Conservation (phyloP, 495 filamentous ascomycete genomes). For the Astrothelium macrocarpum region DNA sequence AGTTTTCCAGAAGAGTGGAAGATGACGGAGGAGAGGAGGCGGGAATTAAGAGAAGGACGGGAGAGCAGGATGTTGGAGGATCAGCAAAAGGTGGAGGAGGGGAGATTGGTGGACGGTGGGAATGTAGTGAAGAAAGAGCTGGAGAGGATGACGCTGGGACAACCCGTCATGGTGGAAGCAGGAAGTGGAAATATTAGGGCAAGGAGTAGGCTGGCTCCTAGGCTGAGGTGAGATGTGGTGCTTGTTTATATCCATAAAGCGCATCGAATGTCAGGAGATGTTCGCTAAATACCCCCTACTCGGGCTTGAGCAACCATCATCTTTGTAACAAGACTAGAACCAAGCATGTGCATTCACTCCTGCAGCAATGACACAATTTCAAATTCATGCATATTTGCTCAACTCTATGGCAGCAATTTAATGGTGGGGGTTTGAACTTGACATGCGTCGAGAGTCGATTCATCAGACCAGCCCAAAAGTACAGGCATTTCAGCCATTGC, state of each 20-base stretch:
- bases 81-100: slow-evolving; percentile 36
- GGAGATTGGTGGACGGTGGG: slow-evolving; percentile 48
- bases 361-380: background rate
- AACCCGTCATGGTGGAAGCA: slow-evolving; percentile 28
- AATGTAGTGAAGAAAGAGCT: slow-evolving; percentile 27
- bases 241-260: background rate
- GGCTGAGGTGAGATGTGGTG: background rate
- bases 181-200: background rate
- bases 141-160: slow-evolving; percentile 14
- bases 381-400: background rate
- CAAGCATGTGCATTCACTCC: background rate
- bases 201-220: background rate
- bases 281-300: background rate
- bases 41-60: slow-evolving; percentile 52
- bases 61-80: slow-evolving; percentile 41
- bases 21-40: slow-evolving; percentile 58
- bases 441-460: too few species aligned
- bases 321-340: background rate
- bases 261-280: background rate
- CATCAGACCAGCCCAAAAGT: too few species aligned
- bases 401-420: too few species aligned
- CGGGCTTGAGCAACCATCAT: background rate
- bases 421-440: too few species aligned
- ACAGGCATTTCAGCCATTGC: too few species aligned
- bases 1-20: slow-evolving; percentile 76